Evolutionary conservation across 2,329 filamentous ascomycete genomes (phyloP), one percentile per base, ranked within the genome.

Genomic region (Exophiala sp.): DNA sequence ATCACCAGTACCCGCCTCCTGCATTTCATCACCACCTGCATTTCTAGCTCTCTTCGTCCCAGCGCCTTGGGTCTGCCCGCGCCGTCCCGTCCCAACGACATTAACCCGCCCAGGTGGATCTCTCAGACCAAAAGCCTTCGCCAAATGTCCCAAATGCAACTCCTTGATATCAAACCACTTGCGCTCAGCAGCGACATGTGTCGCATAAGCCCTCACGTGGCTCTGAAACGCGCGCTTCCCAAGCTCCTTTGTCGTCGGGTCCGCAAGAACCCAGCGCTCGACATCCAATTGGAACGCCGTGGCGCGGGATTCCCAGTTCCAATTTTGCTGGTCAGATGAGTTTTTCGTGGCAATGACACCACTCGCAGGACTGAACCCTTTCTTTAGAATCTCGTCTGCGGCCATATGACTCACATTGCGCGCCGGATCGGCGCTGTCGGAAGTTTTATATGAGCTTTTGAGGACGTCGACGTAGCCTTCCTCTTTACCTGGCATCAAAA

Each of bases 171-270:
- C 89, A 69, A 99, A 99, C 68, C 88, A 91, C 48, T 78, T 77
- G 48, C 94, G 81, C 74, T 99, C 94, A 40, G 86, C 85, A 29
- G 88, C 86, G 24, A 92, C 83, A 71, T 99, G 94, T 0, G 94
- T 99, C 2, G 94, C 91, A 69, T 99, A 99, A 1, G 94, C 94
- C 50, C 94, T 82, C 50, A 99, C 86, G 66, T 97, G 91, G 47
- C 89, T 94, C 67, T 95, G 90, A 75, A 89, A 99, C 0, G 87
- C 94, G 62, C 89, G 84, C 16, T 90, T 83, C 0, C 88, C 92
- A 65, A 91, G 81, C 64, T 95, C 90, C 3, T 95, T 81, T 36
- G 88, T 82, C 51, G 83, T 83, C 0, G 82, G 75, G 50, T 86
- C 81, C 34, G 83, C 79, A 7, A 85, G 69, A 1, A 81, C 76